Evolutionary conservation across 2,329 filamentous ascomycete species (phyloP).

Genomic region (Alternaria panax): DNA sequence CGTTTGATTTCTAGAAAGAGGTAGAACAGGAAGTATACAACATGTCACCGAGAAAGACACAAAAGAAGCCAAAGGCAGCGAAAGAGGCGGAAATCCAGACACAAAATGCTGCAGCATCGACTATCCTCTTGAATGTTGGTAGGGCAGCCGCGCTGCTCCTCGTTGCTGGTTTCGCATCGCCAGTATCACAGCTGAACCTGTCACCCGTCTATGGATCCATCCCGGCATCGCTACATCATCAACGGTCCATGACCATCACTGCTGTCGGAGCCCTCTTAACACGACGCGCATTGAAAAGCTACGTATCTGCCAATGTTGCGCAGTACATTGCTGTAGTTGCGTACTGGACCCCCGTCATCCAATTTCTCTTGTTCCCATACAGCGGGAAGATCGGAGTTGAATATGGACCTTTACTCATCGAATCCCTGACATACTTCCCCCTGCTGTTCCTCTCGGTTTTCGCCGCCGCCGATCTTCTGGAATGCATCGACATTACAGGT

Average conservation of each 20-base stretch:
- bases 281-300: constrained; percentile 65
- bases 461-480: constrained; percentile 61
- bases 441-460: constrained; percentile 52
- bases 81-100: constrained; percentile 35
- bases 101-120: constrained; percentile 31
- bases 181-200: constrained; percentile 76
- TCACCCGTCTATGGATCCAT: constrained; percentile 90
- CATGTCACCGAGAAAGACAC: constrained; percentile 47
- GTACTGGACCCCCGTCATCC: constrained; percentile 74
- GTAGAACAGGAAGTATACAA: constrained; percentile 6
- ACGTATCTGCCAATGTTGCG: constrained; percentile 56
- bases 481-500: constrained; percentile 64
- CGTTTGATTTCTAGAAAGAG: constrained; percentile 6
- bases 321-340: constrained; percentile 75
- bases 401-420: constrained; percentile 78
- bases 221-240: constrained; percentile 76
- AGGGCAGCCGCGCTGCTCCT: constrained; percentile 55
- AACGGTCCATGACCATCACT: constrained; percentile 68
- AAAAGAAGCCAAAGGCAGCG: constrained; percentile 44
- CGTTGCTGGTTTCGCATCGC: constrained; percentile 70
- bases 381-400: constrained; percentile 72
- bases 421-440: constrained; percentile 72
- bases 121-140: constrained; percentile 41
- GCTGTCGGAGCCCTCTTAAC: constrained; percentile 76
- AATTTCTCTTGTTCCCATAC: constrained; percentile 73